phyloP scores from a whole-genome alignment of 371 early-diverging fungal genomes.

The Mortierella sp. region DNA sequence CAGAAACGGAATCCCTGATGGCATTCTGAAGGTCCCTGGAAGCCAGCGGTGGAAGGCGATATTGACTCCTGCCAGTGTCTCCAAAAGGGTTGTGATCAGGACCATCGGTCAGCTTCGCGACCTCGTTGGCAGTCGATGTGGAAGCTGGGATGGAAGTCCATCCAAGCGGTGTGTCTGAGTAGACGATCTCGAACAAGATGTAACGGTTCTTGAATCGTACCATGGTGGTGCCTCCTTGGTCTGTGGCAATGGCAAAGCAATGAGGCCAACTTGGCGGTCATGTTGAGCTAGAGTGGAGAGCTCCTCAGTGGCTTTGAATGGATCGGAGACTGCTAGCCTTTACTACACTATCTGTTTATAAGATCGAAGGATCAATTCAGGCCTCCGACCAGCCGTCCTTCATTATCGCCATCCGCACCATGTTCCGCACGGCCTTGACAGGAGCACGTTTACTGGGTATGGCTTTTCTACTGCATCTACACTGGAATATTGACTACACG shows the following conservation, averaged over 20 bases:
- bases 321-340: too few relatives aligned
- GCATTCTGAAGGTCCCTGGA: constrained; percentile 34
- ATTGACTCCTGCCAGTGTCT: constrained; percentile 47
- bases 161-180: constrained; percentile 46
- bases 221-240: constrained; percentile 40
- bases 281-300: constrained; percentile 2
- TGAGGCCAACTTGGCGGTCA: not conserved
- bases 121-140: constrained; percentile 6
- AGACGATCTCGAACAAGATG: constrained; percentile 63
- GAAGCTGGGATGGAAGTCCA: constrained; percentile 46
- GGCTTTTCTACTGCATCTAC: not conserved
- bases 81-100: constrained; percentile 50
- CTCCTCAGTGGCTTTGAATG: constrained; percentile 2
- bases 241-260: too few relatives aligned
- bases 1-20: constrained; percentile 55
- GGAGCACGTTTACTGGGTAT: constrained; percentile 49
- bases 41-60: constrained; percentile 35
- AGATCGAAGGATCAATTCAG: too few relatives aligned
- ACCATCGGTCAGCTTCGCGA: constrained; percentile 22
- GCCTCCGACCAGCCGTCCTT: too few relatives aligned
- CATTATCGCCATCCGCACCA: constrained; percentile 7
- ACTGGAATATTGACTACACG: too few relatives aligned
- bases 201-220: constrained; percentile 77
- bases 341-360: too few relatives aligned
- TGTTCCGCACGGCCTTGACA: constrained; percentile 46